Percentiles rank a stretch among this genome's conserved stretches.
phyloP scores from a whole-genome alignment of 164 flowering plant genomes.

The Umbellularia californica region DNA sequence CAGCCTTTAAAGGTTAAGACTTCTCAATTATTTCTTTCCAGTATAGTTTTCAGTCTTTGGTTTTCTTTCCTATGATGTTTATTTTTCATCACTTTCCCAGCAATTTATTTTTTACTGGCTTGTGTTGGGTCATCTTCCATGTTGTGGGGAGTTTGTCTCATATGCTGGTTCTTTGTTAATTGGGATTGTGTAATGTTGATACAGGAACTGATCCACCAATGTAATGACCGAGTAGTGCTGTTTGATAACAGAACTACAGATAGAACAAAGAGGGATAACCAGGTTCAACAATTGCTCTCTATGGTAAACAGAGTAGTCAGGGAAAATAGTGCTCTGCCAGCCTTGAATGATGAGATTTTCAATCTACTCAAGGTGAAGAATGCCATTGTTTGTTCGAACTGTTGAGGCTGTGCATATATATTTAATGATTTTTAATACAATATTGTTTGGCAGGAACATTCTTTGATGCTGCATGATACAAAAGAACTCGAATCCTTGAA shows the following conservation, averaged over 20 bases:
- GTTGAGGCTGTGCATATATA: too few relatives aligned
- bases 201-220: conserved; percentile 51
- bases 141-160: too few relatives aligned
- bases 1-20: conserved; percentile 50
- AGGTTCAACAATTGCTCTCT: conserved; percentile 55
- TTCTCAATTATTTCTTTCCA: neutral
- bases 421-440: too few relatives aligned
- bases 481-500: conserved; percentile 36
- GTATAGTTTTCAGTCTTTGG: neutral
- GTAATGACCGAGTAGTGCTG: conserved; percentile 55
- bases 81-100: too few relatives aligned
- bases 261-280: conserved; percentile 37
- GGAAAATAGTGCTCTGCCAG: conserved; percentile 67
- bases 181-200: conserved; percentile 1
- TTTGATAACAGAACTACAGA: conserved; percentile 73
- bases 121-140: too few relatives aligned
- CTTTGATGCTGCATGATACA: too few relatives aligned
- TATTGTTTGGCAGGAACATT: neutral
- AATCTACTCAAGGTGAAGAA: conserved; percentile 45
- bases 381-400: neutral
- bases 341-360: conserved; percentile 61
- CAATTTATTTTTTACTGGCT: too few relatives aligned
- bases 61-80: neutral
- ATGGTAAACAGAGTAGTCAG: conserved; percentile 43
- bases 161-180: too few relatives aligned